Evolutionary conservation across 768 basidiomycete species (phyloP).

Genomic region (Artomyces pyxidatus): DNA sequence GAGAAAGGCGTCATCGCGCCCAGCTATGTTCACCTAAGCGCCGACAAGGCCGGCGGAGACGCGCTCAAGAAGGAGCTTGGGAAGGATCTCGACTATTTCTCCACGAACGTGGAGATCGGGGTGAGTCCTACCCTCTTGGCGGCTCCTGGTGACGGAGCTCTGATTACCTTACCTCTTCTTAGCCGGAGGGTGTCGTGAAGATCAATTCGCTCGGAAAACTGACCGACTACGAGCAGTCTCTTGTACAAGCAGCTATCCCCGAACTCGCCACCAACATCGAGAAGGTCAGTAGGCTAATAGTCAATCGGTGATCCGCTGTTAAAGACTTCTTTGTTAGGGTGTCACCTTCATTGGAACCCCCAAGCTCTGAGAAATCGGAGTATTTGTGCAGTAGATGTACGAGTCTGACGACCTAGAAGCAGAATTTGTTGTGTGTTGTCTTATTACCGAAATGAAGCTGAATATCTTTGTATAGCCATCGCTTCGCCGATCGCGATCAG

Average conservation of each 20-base stretch:
- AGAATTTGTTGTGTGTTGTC: not conserved
- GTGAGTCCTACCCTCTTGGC: conserved; percentile 32
- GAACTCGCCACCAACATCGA: conserved; percentile 71
- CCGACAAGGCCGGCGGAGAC: conserved; percentile 64
- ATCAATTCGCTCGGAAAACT: conserved; percentile 76
- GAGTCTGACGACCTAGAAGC: not conserved
- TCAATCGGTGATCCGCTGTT: not conserved
- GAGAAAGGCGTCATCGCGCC: conserved; percentile 84
- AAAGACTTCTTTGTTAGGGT: not conserved
- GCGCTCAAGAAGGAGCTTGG: conserved; percentile 76
- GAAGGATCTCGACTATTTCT: conserved; percentile 77
- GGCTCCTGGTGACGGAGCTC: not conserved
- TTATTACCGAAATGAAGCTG: not conserved
- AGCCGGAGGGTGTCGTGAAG: conserved; percentile 77
- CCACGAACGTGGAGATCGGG: conserved; percentile 81
- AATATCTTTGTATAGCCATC: no score
- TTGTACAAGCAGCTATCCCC: conserved; percentile 73
- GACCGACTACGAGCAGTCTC: conserved; percentile 61
- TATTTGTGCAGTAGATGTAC: not conserved
- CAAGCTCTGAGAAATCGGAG: not conserved
- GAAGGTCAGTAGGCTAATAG: conserved; percentile 32
- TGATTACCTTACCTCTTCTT: conserved; percentile 2
- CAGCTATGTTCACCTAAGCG: conserved; percentile 72
- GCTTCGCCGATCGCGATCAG: no score
- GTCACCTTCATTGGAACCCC: not conserved